Base-by-base conservation (phyloP, 768 basidiomycete genomes). In the Naganishia antarctica region DNA sequence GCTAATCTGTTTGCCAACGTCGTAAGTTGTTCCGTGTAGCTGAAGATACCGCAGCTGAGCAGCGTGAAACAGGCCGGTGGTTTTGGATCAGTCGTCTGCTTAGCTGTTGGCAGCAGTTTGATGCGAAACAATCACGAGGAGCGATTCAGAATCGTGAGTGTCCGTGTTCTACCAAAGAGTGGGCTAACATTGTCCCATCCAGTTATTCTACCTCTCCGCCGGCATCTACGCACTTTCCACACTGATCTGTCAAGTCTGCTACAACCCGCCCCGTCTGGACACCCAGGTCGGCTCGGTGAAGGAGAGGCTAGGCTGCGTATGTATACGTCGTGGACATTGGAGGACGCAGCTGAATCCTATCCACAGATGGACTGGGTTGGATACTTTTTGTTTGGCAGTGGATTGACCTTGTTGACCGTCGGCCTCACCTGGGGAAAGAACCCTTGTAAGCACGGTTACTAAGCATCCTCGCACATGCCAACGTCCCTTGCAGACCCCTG, bases 321-420 rank as follows among this genome's bases (percentile, higher is more conserved):
- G 50, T 51, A 4, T 21, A 2, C n/a, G 1, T n/a, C 9, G 1
- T 5, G 7, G 23, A 2, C 15, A n/a, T 12, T 16, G 28, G 18
- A 31, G 29, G 6, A 26, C 3, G 18, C n/a, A 43, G 4, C 13
- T 34, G 21, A 58, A 34, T 41, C 23, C n/a, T n/a, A n/a, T n/a
- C n/a, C n/a, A n/a, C 37, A 59, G 57, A 41, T 59, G 57, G 57
- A 59, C 40, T 59, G 57, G 57, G 21, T 59, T 23, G 57, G 57
- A 23, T 59, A 59, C 28, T 25, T 21, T 31, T 43, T 59, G 57
- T 59, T 59, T 29, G 37, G 37, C 7, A 40, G 57, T 3, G 25
- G 23, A 21, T 31, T 59, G 25, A 31, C 43, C 1, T 21, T 21
- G 18, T 40, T 59, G 26, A 59, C 43, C 8, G 43, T 59, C 9